Evolutionary conservation across 805 yeast genomes (phyloP), one percentile per base, ranked within the genome.

Genomic region (Suhomyces pyralidae): DNA sequence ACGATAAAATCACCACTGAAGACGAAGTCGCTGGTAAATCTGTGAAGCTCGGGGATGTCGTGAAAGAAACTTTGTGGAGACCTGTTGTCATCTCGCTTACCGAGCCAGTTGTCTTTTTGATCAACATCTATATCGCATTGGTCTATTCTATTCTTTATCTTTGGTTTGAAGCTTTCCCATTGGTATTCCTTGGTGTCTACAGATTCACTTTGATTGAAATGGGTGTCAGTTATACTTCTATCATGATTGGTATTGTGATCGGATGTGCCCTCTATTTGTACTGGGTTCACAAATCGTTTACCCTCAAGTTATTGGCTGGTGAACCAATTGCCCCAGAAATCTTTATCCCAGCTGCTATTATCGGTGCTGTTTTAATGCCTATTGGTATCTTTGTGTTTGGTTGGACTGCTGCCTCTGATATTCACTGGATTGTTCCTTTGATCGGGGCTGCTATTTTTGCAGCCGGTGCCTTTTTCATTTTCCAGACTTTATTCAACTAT

Each of bases 161-260:
- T 20, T 83, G 81, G 72, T 81, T 83, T 58, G 88, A 84, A 64
- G 83, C 82, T 5, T 81, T 81, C 66, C 88, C 89, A 8, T 69
- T 83, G 36, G 82, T 81, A 2, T 84, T 78, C 40, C 14, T 45
- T 20, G 79, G 73, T 2, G 60, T 71, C 20, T 72, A 81, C 56
- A 61, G 71, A 30, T 84, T 84, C 64, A 74, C 80, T 3, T 59
- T 73, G 22, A 71, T 81, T 30, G 81, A 78, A 50, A 51, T 64
- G 56, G 84, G 86, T 17, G 65, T 73, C 2, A 65, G 84, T 0
- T 84, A 73, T 64, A 45, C 80, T 40, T 71, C 81, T 14, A 65
- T 79, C 38, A 59, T 74, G 48, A 70, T 80, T 34, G 88, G 88
- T 34, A 68, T 74, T 34, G 19, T 63, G 3, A 19, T 50, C 17